A percentile compares a stretch with the other conserved stretches of the same genome.
Evolutionary conservation across 371 early-diverging fungal genomes (phyloP).

Genomic region (Saksenaea oblongispora): DNA sequence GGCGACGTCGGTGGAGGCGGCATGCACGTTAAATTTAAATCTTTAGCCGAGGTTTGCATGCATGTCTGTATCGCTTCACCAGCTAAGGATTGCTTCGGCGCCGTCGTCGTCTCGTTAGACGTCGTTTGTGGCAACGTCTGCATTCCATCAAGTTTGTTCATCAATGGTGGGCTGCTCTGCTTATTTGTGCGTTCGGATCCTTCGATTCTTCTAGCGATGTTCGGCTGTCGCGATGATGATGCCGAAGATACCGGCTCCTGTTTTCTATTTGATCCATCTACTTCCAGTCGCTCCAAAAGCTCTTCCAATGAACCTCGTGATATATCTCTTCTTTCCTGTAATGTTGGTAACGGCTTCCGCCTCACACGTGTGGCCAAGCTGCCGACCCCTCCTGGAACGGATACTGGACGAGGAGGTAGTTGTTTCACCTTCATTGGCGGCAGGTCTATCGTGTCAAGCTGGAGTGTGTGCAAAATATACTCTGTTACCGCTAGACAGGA

Average conservation of each 20-base stretch:
- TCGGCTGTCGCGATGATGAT: not conserved
- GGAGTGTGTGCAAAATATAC: slow-evolving; percentile 2
- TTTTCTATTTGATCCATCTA: not conserved
- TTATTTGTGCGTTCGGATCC: not conserved
- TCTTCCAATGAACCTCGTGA: not conserved
- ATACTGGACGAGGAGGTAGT: not conserved
- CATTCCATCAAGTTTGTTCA: not conserved
- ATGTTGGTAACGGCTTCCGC: not conserved
- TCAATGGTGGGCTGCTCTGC: not conserved
- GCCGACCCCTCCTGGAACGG: not conserved
- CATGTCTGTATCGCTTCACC: not conserved
- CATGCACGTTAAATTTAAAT: not conserved
- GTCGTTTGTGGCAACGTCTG: not conserved
- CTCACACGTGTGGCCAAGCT: not conserved
- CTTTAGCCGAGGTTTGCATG: not conserved
- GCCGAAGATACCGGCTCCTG: not conserved
- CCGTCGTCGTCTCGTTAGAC: not conserved
- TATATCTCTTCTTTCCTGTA: not conserved
- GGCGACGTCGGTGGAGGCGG: slow-evolving; percentile 28
- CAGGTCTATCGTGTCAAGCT: slow-evolving; percentile 11
- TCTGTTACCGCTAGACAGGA: not conserved
- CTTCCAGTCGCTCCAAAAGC: not conserved
- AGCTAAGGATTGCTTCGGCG: not conserved
- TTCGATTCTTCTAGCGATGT: not conserved
- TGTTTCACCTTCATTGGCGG: not conserved